phyloP scores from a whole-genome alignment of 805 yeast species.

The Maudiozyma serrabonitensis region DNA sequence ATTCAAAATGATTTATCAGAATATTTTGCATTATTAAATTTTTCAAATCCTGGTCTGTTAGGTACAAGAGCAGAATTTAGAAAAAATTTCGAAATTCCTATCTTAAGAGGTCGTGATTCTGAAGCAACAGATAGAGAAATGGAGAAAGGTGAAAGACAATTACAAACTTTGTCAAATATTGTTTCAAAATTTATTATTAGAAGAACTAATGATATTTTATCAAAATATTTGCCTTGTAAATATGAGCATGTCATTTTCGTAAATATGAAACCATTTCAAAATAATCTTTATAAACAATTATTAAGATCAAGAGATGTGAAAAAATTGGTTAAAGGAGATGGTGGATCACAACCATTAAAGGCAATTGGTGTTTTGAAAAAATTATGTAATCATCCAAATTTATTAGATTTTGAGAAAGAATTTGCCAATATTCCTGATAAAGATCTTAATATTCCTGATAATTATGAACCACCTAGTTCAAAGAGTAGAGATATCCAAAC shows the following conservation, averaged over 20 bases:
- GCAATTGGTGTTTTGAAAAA: conserved; percentile 86
- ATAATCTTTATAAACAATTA: conserved; percentile 57
- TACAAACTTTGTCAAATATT: conserved; percentile 57
- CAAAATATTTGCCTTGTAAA: conserved; percentile 90
- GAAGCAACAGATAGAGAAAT: conserved; percentile 76
- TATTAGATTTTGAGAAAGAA: conserved; percentile 67
- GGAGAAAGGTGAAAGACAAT: conserved; percentile 54
- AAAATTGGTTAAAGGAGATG: conserved; percentile 33
- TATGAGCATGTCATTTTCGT: conserved; percentile 96
- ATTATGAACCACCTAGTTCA: conserved; percentile 35
- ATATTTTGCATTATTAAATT: conserved; percentile 79
- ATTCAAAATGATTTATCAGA: conserved; percentile 93
- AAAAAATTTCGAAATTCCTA: conserved; percentile 71
- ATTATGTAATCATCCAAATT: conserved; percentile 88
- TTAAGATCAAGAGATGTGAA: conserved; percentile 71
- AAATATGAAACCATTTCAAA: conserved; percentile 70
- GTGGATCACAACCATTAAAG: conserved; percentile 58
- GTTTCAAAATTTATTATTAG: conserved; percentile 89
- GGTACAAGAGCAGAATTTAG: conserved; percentile 81
- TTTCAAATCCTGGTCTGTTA: conserved; percentile 88
- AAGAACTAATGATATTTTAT: conserved; percentile 87
- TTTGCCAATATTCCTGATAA: conserved; percentile 53
- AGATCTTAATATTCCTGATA: conserved; percentile 54
- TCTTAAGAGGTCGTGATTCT: conserved; percentile 81
- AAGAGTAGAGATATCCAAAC: conserved; percentile 55